Evolutionary conservation across 1,284 basidiomycete species (phyloP).

Genomic region (Bjerkandera adusta): DNA sequence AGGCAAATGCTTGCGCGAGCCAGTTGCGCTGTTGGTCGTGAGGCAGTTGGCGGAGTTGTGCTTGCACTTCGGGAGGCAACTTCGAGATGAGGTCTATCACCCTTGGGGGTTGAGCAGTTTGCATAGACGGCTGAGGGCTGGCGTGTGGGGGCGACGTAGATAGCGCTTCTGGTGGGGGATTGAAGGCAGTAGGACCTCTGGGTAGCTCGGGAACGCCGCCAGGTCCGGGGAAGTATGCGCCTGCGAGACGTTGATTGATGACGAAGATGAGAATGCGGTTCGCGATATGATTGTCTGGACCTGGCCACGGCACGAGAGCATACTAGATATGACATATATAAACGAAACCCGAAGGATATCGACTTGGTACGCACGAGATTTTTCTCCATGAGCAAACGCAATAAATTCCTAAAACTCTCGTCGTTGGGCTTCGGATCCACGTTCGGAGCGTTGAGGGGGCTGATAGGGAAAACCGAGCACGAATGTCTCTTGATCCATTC

Average conservation of each 20-base stretch:
- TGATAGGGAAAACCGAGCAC: slow-evolving; percentile 23
- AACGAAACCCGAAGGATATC: slow-evolving; percentile 1
- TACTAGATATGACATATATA: slow-evolving; percentile 37
- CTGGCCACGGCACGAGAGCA: slow-evolving; percentile 52
- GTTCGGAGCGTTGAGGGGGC: slow-evolving; percentile 15
- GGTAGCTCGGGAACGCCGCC: slow-evolving; percentile 60
- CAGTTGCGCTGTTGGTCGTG: slow-evolving; percentile 14
- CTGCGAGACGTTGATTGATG: slow-evolving; percentile 36
- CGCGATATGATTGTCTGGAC: slow-evolving; percentile 39
- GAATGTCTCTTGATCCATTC: slow-evolving; percentile 45
- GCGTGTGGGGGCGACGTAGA: too few species aligned
- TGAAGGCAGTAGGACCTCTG: slow-evolving; percentile 13
- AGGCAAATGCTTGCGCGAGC: slow-evolving; percentile 8
- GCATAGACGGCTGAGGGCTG: too few species aligned
- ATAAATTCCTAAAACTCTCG: slow-evolving; percentile 36
- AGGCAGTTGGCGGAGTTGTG: slow-evolving; percentile 11
- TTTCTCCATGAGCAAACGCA: slow-evolving; percentile 39
- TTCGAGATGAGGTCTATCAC: background rate
- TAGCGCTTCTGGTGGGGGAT: background rate
- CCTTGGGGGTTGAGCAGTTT: background rate
- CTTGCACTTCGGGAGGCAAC: slow-evolving; percentile 12
- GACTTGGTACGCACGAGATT: slow-evolving; percentile 37
- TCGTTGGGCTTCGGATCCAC: slow-evolving; percentile 35
- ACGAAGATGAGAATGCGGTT: slow-evolving; percentile 55
- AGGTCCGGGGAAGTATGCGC: slow-evolving; percentile 51